phyloP scores from a whole-genome alignment of 1,139 yeast genomes.

The Zygosaccharomyces sapae region DNA sequence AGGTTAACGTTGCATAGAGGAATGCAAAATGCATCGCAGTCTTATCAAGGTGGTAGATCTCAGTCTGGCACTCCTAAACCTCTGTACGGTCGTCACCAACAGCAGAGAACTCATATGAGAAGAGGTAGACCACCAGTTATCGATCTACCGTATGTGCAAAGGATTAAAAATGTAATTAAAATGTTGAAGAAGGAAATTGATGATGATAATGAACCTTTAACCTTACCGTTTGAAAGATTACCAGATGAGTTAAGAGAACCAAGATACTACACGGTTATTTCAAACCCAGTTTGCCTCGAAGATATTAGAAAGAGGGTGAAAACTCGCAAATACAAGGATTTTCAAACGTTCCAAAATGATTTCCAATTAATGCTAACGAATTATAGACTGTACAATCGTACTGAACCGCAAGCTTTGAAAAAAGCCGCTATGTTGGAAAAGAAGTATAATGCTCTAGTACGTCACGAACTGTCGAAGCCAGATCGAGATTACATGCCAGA shows the following conservation, averaged over 20 bases:
- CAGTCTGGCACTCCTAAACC: constrained; percentile 28
- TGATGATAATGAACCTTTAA: constrained; percentile 47
- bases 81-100: constrained; percentile 22
- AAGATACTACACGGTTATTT: constrained; percentile 60
- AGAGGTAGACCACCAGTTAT: constrained; percentile 96
- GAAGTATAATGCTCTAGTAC: constrained; percentile 56
- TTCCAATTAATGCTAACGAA: constrained; percentile 71
- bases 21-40: constrained; percentile 16
- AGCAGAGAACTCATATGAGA: constrained; percentile 41
- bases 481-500: constrained; percentile 74
- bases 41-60: constrained; percentile 17
- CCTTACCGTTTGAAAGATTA: constrained; percentile 69
- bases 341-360: constrained; percentile 73
- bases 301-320: constrained; percentile 80
- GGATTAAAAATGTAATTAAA: constrained; percentile 82
- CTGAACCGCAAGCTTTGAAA: constrained; percentile 49
- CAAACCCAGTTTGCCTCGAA: constrained; percentile 75
- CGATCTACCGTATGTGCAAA: constrained; percentile 88
- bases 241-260: constrained; percentile 69
- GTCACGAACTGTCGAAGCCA: constrained; percentile 71
- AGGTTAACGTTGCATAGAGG: constrained; percentile 19
- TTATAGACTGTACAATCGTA: constrained; percentile 63
- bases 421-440: constrained; percentile 62
- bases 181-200: constrained; percentile 70
- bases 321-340: constrained; percentile 73